These are phyloP conservation scores for Flaveria floridana DNA, from an alignment of 140 eudicot species.

Conservation along the genomic window DNA sequence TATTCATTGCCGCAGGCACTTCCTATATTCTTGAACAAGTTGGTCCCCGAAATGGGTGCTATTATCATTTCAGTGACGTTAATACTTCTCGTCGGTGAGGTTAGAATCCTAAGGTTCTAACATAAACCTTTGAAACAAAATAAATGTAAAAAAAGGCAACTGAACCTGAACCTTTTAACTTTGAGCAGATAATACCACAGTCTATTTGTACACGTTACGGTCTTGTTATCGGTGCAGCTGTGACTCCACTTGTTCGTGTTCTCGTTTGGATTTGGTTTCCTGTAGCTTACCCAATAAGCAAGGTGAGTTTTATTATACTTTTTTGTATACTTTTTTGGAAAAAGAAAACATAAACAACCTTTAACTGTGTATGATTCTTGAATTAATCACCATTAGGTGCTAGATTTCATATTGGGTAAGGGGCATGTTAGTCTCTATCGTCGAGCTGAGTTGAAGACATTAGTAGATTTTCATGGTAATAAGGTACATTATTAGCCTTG, in stretches of 20 bases:
- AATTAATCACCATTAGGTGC: conserved; percentile 35
- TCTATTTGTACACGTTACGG: conserved; percentile 73
- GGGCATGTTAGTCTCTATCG: conserved; percentile 72
- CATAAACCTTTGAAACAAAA: neutral
- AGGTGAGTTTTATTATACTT: conserved; percentile 38
- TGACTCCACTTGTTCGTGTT: conserved; percentile 70
- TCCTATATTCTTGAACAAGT: conserved; percentile 73
- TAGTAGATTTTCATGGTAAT: conserved; percentile 70
- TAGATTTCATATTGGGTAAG: conserved; percentile 60
- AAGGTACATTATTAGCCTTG: conserved; percentile 43
- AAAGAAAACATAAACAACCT: neutral
- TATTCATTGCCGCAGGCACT: conserved; percentile 57
- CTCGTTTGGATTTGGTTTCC: conserved; percentile 89
- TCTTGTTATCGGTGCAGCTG: conserved; percentile 78
- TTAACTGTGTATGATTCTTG: neutral
- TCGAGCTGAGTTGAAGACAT: conserved; percentile 78
- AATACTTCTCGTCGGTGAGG: conserved; percentile 95
- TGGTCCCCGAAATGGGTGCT: conserved; percentile 65
- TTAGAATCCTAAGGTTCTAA: conserved; percentile 23
- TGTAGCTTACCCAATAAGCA: conserved; percentile 90
- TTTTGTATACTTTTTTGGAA: neutral
- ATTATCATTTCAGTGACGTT: conserved; percentile 85
- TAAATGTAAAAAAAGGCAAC: neutral
- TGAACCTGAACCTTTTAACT: neutral
- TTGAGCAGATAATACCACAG: conserved; percentile 79